Conservation (phyloP, 257 asterid genomes). For the Penstemon newberryi region DNA sequence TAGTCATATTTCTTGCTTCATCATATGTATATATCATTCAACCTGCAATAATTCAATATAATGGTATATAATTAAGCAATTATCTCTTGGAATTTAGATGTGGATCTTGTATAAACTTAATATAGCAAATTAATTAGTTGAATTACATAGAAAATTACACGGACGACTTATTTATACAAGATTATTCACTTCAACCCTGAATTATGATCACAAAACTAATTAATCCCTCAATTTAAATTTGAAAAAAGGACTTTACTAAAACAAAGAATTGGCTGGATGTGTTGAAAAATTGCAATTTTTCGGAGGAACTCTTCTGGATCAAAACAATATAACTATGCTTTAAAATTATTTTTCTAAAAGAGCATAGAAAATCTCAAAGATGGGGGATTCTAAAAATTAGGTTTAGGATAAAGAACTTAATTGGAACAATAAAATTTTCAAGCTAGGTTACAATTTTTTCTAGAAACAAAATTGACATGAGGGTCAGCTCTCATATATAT, state of each 20-base stretch:
- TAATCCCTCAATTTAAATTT: too few relatives aligned
- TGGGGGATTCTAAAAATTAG: slow-evolving; percentile 7
- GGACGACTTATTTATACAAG: background rate
- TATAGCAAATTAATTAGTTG: too few relatives aligned
- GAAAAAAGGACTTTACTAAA: too few relatives aligned
- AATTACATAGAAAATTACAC: background rate
- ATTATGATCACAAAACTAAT: background rate
- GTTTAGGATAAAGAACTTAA: background rate
- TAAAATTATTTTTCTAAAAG: background rate
- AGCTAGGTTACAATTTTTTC: slow-evolving; percentile 14
- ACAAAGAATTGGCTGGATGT: background rate
- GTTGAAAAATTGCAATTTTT: background rate
- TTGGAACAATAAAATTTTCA: slow-evolving; percentile 8
- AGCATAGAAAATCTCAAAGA: background rate
- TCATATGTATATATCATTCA: slow-evolving; percentile 9
- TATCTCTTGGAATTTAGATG: too few relatives aligned
- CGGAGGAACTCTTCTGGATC: too few relatives aligned
- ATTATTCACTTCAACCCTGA: background rate
- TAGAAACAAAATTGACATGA: background rate
- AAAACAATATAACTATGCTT: too few relatives aligned
- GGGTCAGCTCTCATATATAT: slow-evolving; percentile 7
- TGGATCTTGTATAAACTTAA: too few relatives aligned
- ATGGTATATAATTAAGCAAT: background rate
- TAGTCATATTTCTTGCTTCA: slow-evolving; percentile 34
- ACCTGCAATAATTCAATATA: slow-evolving; percentile 34